phyloP scores from a whole-genome alignment of 768 basidiomycete genomes.

The Rhizopogon rudus region DNA sequence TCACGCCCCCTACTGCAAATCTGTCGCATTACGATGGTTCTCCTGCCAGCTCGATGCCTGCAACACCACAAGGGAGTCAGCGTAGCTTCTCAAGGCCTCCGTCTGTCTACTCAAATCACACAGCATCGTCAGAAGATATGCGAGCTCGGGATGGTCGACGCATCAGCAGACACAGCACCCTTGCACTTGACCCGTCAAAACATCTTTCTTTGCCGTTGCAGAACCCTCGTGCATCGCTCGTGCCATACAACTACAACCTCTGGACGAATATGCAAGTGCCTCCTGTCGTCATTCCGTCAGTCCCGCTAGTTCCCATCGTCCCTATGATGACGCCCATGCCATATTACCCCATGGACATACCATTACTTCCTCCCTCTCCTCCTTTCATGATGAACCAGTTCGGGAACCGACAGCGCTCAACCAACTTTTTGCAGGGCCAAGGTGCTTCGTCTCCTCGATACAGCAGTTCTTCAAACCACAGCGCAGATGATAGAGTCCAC shows the following conservation, averaged over 20 bases:
- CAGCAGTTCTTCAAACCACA: constrained; percentile 17
- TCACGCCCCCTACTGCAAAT: constrained; percentile 30
- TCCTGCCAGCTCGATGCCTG: constrained; percentile 44
- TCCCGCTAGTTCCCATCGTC: constrained; percentile 31
- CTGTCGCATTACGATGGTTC: constrained; percentile 38
- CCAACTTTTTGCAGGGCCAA: constrained; percentile 25
- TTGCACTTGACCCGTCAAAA: constrained; percentile 30
- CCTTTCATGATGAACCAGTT: constrained; percentile 71
- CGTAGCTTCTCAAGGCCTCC: constrained; percentile 44
- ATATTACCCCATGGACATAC: constrained; percentile 53
- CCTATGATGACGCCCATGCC: constrained; percentile 33
- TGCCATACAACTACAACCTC: constrained; percentile 21
- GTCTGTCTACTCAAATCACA: constrained; percentile 50
- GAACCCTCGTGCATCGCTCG: constrained; percentile 17
- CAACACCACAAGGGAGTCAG: constrained; percentile 28
- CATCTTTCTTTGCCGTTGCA: constrained; percentile 16
- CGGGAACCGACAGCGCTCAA: constrained; percentile 34
- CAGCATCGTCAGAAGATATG: constrained; percentile 55
- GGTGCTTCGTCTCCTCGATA: constrained; percentile 21
- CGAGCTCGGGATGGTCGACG: constrained; percentile 35
- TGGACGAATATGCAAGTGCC: constrained; percentile 17
- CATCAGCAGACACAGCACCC: constrained; percentile 37
- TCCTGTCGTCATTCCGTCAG: constrained; percentile 25
- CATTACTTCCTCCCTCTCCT: constrained; percentile 65
- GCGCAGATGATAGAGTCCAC: constrained; percentile 21